Evolutionary conservation across 2,329 filamentous ascomycete species (phyloP), one percentile per base, ranked within the genome.

Genomic region (Ascochyta koolunga): DNA sequence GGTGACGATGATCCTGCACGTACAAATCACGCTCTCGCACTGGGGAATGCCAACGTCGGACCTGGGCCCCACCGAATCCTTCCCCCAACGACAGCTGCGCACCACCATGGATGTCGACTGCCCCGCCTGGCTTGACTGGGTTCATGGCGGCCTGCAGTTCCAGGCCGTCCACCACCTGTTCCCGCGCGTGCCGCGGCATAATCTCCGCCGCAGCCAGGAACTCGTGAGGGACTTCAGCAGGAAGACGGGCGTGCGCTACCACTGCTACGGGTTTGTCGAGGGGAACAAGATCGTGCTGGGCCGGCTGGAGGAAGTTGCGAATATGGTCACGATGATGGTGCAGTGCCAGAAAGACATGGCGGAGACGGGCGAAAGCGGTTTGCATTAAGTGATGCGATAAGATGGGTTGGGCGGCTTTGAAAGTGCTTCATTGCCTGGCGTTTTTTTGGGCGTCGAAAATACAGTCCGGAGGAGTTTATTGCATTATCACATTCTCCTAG

Each of bases 91-190:
- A 73, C 95, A 96, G 88, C 81, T 96, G 39, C 87, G 93, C 62
- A 96, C 92, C 1, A 96, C 92, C 11, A 96, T 96, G 91, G 91
- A 96, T 60, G 87, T 96, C 19, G 91, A 95, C 70, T 96, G 91
- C 69, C 90, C 91, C 0, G 80, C 83, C 11, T 96, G 92, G 91
- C 80, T 96, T 11, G 91, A 96, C 70, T 96, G 92, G 70, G 84
- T 96, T 74, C 91, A 96, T 65, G 91, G 91, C 19, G 92, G 91
- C 4, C 78, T 96, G 58, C 92, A 96, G 73, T 96, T 96, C 75
- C 91, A 96, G 74, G 91, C 88, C 7, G 88, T 96, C 45, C 91
- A 96, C 69, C 91, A 96, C 70, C 78, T 96, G 19, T 96, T 88
- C 70, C 91, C 91, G 1, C 84, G 91, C 10, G 86, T 96, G 58